Percentiles rank a stretch among this genome's conserved stretches.
Conservation (phyloP, 1,284 basidiomycete genomes). For the Fomitopsis schrenkii region DNA sequence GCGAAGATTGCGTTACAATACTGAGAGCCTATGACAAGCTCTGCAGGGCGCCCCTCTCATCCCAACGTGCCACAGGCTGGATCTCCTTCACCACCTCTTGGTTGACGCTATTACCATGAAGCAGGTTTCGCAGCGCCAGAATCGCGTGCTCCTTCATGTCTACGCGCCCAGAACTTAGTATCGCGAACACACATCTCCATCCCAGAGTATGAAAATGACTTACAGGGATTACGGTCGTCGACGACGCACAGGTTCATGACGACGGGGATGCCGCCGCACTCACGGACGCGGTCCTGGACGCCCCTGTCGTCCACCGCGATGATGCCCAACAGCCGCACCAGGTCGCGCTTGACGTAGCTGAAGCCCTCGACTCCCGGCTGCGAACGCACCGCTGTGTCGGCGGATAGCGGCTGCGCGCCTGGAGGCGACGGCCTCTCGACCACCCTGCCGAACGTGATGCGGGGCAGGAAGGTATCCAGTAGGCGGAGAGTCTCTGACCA, state of each 20-base stretch:
- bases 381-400: conserved; percentile 6
- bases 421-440: conserved; percentile 28
- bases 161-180: conserved; percentile 25
- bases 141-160: conserved; percentile 89
- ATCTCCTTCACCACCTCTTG: conserved; percentile 75
- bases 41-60: conserved; percentile 40
- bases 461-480: conserved; percentile 72
- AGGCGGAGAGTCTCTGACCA: conserved; percentile 60
- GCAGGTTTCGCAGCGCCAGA: conserved; percentile 75
- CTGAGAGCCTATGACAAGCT: background rate
- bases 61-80: conserved; percentile 56
- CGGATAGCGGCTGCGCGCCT: background rate
- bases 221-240: conserved; percentile 89
- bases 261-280: conserved; percentile 69
- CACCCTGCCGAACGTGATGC: conserved; percentile 69
- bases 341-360: conserved; percentile 76
- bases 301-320: conserved; percentile 57
- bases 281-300: conserved; percentile 72
- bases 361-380: conserved; percentile 51
- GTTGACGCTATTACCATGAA: conserved; percentile 73
- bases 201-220: conserved; percentile 24
- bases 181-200: background rate
- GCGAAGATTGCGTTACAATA: too few species aligned
- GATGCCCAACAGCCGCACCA: conserved; percentile 78
- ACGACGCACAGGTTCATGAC: conserved; percentile 85